Evolutionary conservation across 1,284 basidiomycete species (phyloP), one percentile per base, ranked within the genome.

Genomic region (Rhodotorula sp.): DNA sequence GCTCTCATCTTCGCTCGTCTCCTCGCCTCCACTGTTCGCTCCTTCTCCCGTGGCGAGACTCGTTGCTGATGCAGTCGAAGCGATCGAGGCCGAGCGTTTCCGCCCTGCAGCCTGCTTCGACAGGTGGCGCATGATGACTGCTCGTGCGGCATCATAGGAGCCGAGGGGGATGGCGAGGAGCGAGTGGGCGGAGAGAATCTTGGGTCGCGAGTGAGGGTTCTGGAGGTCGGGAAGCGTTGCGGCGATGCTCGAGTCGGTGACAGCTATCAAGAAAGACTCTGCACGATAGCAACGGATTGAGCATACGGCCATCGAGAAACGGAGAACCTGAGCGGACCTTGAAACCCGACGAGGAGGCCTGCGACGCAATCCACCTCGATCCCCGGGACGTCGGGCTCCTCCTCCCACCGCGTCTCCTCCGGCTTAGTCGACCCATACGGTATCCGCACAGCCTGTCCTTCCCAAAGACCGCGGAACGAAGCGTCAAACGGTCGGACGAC

Each of bases 91-190:
- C 73, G 84, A 4, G 34, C 67, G 85, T 4, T 78, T 88, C 10
- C 84, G 85, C 81, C 5, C 87, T 85, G n/a, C 79, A 82, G 29
- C 74, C 86, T 20, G 87, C 86, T 87, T 87, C 72, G 69, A 83
- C 75, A 62, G 48, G 44, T 32, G 64, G 48, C 59, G 64, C 27
- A 47, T 48, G 59, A 68, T 20, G 39, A 68, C 55, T 22, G 58
- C 11, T 19, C 54, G 64, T 2, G 70, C 64, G 30, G 34, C 20
- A 1, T 64, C 55, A 30, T 19, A 34, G 17, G 61, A 64, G n/a
- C 34, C 29, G 61, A 75, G 71, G 22, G 74, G 74, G 30, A 75
- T 39, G 29, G 71, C 60, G 30, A 73, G 32, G 59, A 73, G 56
- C 3, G 57, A 60, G 1, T 59, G 59, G 29, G 63, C 64, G 44